Percentiles rank a stretch among this genome's conserved stretches.
phyloP scores from a whole-genome alignment of 495 filamentous ascomycete species.

The Thermothielavioides terrestris region DNA sequence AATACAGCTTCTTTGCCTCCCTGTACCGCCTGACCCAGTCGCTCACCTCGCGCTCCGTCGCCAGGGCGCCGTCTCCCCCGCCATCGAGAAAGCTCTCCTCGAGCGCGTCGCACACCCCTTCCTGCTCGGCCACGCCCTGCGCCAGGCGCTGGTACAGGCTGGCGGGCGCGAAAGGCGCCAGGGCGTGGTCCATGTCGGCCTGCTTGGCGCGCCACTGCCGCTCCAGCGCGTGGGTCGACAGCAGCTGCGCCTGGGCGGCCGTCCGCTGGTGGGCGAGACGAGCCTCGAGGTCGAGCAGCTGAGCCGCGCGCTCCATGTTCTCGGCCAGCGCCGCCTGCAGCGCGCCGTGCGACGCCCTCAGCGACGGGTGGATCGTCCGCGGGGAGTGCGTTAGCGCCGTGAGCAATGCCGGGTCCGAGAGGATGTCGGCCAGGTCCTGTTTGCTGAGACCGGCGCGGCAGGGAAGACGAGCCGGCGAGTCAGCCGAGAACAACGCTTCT shows the following conservation, averaged over 20 bases:
- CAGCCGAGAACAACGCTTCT: neutral
- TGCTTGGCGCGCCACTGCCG: slow-evolving; percentile 86
- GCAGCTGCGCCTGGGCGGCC: slow-evolving; percentile 66
- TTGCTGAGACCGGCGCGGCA: slow-evolving; percentile 24
- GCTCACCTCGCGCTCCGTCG: slow-evolving; percentile 65
- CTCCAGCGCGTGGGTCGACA: slow-evolving; percentile 76
- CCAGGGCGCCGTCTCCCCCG: slow-evolving; percentile 27
- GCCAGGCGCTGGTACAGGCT: slow-evolving; percentile 70
- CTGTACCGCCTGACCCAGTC: slow-evolving; percentile 78
- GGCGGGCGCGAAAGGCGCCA: slow-evolving; percentile 77
- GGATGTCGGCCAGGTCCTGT: slow-evolving; percentile 58
- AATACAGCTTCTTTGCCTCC: slow-evolving; percentile 64
- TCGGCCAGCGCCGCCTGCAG: slow-evolving; percentile 54
- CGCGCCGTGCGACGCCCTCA: slow-evolving; percentile 42
- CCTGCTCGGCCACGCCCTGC: slow-evolving; percentile 72
- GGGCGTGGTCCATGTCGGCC: slow-evolving; percentile 72
- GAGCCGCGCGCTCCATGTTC: slow-evolving; percentile 59
- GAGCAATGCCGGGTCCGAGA: slow-evolving; percentile 50
- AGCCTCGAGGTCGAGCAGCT: slow-evolving; percentile 48
- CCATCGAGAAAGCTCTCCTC: slow-evolving; percentile 83
- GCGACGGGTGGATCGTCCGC: slow-evolving; percentile 57
- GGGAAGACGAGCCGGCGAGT: neutral
- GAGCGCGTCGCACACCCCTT: slow-evolving; percentile 67
- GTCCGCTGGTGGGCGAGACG: slow-evolving; percentile 55
- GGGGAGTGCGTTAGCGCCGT: slow-evolving; percentile 56